These are phyloP conservation scores for Globisporangium orthogonon DNA, from an alignment of 352 stramenopile genomes.

Conservation along the genomic window DNA sequence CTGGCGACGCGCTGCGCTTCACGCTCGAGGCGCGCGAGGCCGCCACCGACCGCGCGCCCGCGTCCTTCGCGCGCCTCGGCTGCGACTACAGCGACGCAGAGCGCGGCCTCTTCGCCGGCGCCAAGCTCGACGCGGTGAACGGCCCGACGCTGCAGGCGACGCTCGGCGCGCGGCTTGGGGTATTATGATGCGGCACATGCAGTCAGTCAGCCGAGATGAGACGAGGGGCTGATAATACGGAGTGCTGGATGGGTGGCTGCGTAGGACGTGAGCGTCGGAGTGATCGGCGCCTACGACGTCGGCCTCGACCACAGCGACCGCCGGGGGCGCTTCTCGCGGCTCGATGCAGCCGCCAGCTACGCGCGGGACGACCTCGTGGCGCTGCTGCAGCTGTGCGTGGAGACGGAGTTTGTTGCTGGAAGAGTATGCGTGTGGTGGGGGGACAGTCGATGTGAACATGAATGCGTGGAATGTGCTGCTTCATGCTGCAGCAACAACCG, in stretches of 20 bases:
- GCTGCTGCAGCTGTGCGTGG: constrained; percentile 72
- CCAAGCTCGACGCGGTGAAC: constrained; percentile 77
- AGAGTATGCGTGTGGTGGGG: not conserved
- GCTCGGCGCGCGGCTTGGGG: constrained; percentile 36
- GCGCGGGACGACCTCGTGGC: constrained; percentile 53
- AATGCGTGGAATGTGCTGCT: too few relatives aligned
- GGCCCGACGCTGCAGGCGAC: constrained; percentile 65
- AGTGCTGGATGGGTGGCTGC: too few relatives aligned
- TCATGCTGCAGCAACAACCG: constrained; percentile 47
- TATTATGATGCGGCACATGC: too few relatives aligned
- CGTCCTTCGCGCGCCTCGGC: constrained; percentile 66
- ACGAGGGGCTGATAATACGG: too few relatives aligned
- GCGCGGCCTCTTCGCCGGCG: constrained; percentile 33
- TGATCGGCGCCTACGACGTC: constrained; percentile 70
- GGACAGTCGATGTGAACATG: constrained; percentile 1
- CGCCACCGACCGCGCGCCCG: constrained; percentile 54
- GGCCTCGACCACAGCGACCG: constrained; percentile 73
- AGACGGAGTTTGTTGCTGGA: too few relatives aligned
- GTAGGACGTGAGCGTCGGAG: constrained; percentile 35
- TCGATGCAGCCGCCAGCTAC: constrained; percentile 57
- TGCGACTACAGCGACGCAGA: constrained; percentile 45
- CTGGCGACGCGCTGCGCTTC: constrained; percentile 46
- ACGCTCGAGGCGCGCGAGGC: constrained; percentile 72
- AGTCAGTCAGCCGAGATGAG: too few relatives aligned
- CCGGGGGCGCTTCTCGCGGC: constrained; percentile 51